A percentile compares a stretch with the other conserved stretches of the same genome.
phyloP scores from a whole-genome alignment of 345 rosid genomes.

The Melastoma malabathricum region DNA sequence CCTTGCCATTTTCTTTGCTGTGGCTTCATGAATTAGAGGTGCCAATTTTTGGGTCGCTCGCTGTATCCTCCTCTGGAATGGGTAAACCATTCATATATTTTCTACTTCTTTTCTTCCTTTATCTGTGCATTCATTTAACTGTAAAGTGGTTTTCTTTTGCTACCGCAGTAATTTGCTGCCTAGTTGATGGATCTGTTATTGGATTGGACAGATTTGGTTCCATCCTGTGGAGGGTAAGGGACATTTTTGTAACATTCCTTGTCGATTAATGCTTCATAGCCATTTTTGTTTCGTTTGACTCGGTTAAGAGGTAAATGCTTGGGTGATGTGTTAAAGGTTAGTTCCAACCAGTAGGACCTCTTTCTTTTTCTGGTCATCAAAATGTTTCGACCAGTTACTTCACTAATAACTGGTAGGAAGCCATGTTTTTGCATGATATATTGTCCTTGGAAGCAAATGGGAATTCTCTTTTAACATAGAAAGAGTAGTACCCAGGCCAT shows the following conservation, averaged over 20 bases:
- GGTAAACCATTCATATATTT: slow-evolving; percentile 17
- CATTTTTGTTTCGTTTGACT: neutral
- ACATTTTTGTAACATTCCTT: neutral
- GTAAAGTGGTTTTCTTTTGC: neutral
- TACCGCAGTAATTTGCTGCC: slow-evolving; percentile 71
- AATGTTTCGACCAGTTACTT: no score
- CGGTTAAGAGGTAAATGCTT: no score
- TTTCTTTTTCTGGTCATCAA: no score
- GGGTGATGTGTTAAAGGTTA: no score
- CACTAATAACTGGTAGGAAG: no score
- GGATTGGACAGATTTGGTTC: slow-evolving; percentile 49
- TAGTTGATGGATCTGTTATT: slow-evolving; percentile 73
- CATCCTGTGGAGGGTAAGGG: slow-evolving; percentile 62
- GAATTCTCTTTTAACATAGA: no score
- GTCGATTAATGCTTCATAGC: no score
- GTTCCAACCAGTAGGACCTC: no score
- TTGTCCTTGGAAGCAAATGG: no score
- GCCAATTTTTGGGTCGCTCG: slow-evolving; percentile 75
- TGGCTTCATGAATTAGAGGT: slow-evolving; percentile 64
- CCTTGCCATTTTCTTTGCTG: slow-evolving; percentile 41
- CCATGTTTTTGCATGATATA: no score
- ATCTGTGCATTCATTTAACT: neutral
- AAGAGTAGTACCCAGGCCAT: no score
- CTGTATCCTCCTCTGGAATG: slow-evolving; percentile 35
- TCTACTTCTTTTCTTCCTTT: neutral